Conservation (phyloP, 225 moss, liverwort and hornwort genomes). For the Rhytidiadelphus loreus region DNA sequence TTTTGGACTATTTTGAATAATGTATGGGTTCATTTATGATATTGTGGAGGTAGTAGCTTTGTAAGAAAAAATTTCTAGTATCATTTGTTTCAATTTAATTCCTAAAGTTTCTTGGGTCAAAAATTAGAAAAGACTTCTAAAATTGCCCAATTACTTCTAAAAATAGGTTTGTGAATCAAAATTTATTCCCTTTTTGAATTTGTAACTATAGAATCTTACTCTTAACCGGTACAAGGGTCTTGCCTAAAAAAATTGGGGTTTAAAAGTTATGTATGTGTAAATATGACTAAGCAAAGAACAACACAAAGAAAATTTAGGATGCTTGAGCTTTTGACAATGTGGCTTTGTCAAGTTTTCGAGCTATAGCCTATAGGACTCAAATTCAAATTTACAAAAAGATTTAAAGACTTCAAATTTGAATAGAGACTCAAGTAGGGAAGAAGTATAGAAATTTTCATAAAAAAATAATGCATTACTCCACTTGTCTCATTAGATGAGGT, state of each 20-base stretch:
- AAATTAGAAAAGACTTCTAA: background rate
- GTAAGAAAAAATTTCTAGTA: background rate
- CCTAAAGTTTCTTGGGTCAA: too few relatives aligned
- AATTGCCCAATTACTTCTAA: background rate
- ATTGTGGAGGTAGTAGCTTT: background rate
- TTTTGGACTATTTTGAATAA: background rate
- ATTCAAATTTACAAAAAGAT: background rate
- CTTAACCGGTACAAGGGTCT: background rate
- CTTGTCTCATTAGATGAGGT: too few relatives aligned
- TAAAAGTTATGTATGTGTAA: background rate
- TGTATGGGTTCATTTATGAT: background rate
- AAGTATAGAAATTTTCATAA: background rate
- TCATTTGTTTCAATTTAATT: background rate
- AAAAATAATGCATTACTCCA: background rate
- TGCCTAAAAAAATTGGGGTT: too few relatives aligned
- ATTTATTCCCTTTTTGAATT: background rate
- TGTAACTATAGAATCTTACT: background rate
- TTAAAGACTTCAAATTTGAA: background rate
- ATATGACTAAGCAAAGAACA: background rate
- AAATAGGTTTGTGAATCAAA: background rate
- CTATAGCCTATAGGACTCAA: background rate
- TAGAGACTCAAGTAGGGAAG: background rate
- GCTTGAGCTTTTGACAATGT: too few relatives aligned
- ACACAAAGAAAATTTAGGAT: background rate
- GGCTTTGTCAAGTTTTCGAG: background rate